A percentile compares a stretch with the other conserved stretches of the same genome.
phyloP scores from a whole-genome alignment of 805 yeast species.

The Sungouiozyma intestinalis region DNA sequence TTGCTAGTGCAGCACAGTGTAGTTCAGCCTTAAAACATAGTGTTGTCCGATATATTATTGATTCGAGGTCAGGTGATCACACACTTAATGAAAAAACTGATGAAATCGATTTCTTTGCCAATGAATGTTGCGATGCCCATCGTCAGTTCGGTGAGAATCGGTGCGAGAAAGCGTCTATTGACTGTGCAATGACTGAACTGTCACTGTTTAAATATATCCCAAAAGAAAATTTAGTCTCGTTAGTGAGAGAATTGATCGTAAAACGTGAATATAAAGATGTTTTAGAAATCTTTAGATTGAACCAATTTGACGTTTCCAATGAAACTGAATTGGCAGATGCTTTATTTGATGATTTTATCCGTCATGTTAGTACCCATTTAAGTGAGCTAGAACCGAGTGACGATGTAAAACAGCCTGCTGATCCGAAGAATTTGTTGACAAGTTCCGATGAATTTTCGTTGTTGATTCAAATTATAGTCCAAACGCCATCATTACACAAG shows the following conservation, averaged over 20 bases:
- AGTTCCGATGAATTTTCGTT: slow-evolving; percentile 4
- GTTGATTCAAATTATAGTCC: slow-evolving; percentile 5
- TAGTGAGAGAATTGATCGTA: slow-evolving; percentile 4
- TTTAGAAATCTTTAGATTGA: slow-evolving; percentile 9
- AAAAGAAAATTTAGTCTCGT: slow-evolving; percentile 3
- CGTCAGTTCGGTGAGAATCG: no score
- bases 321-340: background rate
- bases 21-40: no score
- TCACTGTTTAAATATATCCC: slow-evolving; percentile 9
- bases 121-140: no score
- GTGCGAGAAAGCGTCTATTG: no score
- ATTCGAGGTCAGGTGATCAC: no score
- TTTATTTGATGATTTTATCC: slow-evolving; percentile 3
- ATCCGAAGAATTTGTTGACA: slow-evolving; percentile 1
- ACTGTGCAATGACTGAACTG: background rate
- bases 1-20: no score
- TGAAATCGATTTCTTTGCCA: no score
- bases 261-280: slow-evolving; percentile 7
- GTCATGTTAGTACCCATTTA: background rate
- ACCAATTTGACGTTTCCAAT: slow-evolving; percentile 6
- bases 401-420: background rate
- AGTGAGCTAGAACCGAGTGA: background rate
- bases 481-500: slow-evolving; percentile 6
- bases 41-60: no score
- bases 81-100: no score